phyloP scores from a whole-genome alignment of 768 basidiomycete genomes.

The Chlorophyllum brunneum region DNA sequence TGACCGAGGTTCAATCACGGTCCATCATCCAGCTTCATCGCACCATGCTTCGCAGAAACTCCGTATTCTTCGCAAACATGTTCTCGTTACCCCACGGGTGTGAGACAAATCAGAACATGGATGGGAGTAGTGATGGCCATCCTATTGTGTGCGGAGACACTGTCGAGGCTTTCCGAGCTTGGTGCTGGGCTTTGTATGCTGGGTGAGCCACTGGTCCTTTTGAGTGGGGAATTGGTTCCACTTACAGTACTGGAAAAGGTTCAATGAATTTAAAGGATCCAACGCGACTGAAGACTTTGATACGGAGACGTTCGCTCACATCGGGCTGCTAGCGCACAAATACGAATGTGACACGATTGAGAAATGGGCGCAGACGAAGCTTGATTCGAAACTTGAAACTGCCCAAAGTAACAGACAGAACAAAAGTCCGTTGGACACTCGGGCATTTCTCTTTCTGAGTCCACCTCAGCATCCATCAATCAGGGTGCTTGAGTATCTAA shows the following conservation, averaged over 20 bases:
- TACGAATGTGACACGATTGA: neutral
- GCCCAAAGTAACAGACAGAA: neutral
- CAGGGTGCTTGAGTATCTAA: neutral
- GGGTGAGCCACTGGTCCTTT: neutral
- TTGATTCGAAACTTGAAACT: neutral
- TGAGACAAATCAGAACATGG: neutral
- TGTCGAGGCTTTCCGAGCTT: neutral
- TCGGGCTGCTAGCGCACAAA: neutral
- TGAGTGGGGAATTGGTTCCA: neutral
- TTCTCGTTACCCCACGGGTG: neutral
- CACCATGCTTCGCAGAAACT: neutral
- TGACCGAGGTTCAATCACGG: no score
- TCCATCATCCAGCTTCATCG: conserved; percentile 6
- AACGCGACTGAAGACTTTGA: neutral
- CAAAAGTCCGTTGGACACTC: no score
- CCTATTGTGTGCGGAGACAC: neutral
- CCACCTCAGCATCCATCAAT: no score
- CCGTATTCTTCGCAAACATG: neutral
- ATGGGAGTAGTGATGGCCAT: neutral
- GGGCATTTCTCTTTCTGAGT: no score
- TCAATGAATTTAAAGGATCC: neutral
- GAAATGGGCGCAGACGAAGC: neutral
- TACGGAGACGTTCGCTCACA: neutral
- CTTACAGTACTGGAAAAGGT: neutral
- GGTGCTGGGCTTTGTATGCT: conserved; percentile 3